A percentile compares a stretch with the other conserved stretches of the same genome.
phyloP scores from a whole-genome alignment of 2,329 filamentous ascomycete genomes.

The Trichophyton verrucosum region DNA sequence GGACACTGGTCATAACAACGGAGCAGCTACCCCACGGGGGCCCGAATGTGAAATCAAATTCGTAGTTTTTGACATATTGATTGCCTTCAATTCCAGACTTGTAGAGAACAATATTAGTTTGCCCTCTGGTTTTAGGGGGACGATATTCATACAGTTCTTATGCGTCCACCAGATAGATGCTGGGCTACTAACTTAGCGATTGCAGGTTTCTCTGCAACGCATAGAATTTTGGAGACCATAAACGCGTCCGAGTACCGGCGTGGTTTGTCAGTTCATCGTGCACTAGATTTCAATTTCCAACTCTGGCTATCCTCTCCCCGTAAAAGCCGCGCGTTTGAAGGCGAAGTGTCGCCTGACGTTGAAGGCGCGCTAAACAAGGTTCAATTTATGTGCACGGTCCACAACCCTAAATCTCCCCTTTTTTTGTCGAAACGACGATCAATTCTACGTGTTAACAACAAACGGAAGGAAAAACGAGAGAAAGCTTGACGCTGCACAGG shows the following conservation, averaged over 20 bases:
- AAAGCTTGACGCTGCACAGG: background rate
- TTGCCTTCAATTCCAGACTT: conserved; percentile 40
- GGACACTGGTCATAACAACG: conserved; percentile 88
- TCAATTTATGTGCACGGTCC: conserved; percentile 7
- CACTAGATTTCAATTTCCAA: background rate
- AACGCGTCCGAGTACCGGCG: background rate
- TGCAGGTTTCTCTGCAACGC: conserved; percentile 79
- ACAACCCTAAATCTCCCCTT: conserved; percentile 3
- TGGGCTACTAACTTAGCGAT: conserved; percentile 89
- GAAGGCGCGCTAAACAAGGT: background rate
- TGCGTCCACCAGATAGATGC: conserved; percentile 68
- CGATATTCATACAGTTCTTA: conserved; percentile 50
- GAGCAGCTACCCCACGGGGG: conserved; percentile 64
- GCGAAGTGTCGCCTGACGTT: background rate
- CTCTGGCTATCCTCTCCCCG: background rate
- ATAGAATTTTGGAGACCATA: conserved; percentile 49
- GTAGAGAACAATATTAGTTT: background rate
- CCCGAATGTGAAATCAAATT: conserved; percentile 80
- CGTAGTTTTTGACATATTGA: conserved; percentile 85
- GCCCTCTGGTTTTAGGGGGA: background rate
- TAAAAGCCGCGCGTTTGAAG: background rate
- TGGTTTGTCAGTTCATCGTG: background rate
- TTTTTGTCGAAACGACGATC: background rate
- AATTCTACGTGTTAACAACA: conserved; percentile 6
- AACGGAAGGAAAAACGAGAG: background rate